Evolutionary conservation across 371 early-diverging fungal species (phyloP), one percentile per base, ranked within the genome.

Genomic region (Rhizopus sp.): DNA sequence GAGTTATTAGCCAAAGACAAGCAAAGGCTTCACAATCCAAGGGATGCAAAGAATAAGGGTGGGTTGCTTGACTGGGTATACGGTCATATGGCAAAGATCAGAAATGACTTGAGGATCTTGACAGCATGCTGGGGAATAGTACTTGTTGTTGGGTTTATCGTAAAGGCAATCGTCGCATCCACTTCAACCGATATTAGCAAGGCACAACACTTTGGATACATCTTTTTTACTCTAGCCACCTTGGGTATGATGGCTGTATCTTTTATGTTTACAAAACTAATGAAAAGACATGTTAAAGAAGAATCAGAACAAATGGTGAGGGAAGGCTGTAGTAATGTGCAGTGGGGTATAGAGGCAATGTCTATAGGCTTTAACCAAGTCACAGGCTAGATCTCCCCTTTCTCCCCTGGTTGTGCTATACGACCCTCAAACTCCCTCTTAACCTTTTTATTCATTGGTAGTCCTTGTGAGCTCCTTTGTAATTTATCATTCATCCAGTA

Each of bases 81-180:
- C 41, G 33, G 38, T 3, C 54, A 73, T 31, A 53, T 73, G 65
- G 62, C 68, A 7, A 66, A 64, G 12, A 67, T 75, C 38, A 50
- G 78, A 38, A 55, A 47, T 16, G 75, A 74, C 46, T 60, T 74
- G 67, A 61, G 78, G 3, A 59, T 78, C 31, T 62, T 75, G 61
- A 78, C 75, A n/a, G 68, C 63, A 13, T 64, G 68, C 3, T 78
- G 78, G 78, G 78, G 75, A 0, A 33, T 62, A 1, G 63, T 65
- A 31, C 54, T 78, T 1, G 55, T 78, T 32, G 31, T 64, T 16
- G 66, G 70, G 4, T 78, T 78, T 49, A 51, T 78, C 33, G 55
- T 73, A 45, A 74, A 75, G 51, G 69, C 71, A 6, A 56, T 70
- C 15, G 52, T 78, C 17, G 68, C 72, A 3, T 49, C 54, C 8